phyloP scores from a whole-genome alignment of 176 grass and related monocot genomes.

The Elaeis guineensis region DNA sequence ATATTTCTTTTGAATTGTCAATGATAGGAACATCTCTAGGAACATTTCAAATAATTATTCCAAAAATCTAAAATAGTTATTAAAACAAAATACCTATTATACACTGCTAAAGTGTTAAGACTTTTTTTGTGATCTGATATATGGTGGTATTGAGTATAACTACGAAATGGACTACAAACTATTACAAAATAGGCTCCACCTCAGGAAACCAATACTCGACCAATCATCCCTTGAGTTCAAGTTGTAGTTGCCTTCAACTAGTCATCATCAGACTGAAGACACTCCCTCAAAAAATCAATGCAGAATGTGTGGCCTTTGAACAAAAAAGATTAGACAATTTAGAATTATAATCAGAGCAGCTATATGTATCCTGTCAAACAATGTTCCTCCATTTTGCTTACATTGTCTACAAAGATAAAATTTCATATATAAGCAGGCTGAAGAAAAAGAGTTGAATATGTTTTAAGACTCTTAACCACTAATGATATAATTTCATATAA shows the following conservation, averaged over 20 bases:
- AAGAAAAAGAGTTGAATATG: too few relatives aligned
- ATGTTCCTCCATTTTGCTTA: too few relatives aligned
- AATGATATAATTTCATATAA: too few relatives aligned
- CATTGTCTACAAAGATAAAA: too few relatives aligned
- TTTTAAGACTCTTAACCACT: too few relatives aligned
- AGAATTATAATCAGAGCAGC: too few relatives aligned
- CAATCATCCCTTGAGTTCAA: constrained; percentile 67
- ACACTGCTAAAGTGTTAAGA: constrained; percentile 18
- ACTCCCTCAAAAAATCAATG: constrained; percentile 64
- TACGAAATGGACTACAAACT: constrained; percentile 12
- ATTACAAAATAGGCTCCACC: constrained; percentile 4
- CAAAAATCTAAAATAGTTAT: constrained; percentile 24
- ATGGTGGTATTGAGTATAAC: constrained; percentile 32
- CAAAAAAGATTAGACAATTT: constrained; percentile 3
- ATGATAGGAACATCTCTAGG: too few relatives aligned
- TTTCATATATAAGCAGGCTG: too few relatives aligned
- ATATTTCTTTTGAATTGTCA: too few relatives aligned
- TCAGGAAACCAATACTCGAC: constrained; percentile 48
- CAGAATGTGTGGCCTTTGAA: constrained; percentile 52
- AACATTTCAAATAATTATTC: constrained; percentile 5
- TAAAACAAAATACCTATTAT: constrained; percentile 25
- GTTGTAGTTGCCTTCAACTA: constrained; percentile 54
- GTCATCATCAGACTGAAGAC: constrained; percentile 49
- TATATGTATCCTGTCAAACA: too few relatives aligned
- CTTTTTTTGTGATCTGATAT: constrained; percentile 16